phyloP scores from a whole-genome alignment of 2,329 filamentous ascomycete genomes.

The Cordyceps fumosorosea region DNA sequence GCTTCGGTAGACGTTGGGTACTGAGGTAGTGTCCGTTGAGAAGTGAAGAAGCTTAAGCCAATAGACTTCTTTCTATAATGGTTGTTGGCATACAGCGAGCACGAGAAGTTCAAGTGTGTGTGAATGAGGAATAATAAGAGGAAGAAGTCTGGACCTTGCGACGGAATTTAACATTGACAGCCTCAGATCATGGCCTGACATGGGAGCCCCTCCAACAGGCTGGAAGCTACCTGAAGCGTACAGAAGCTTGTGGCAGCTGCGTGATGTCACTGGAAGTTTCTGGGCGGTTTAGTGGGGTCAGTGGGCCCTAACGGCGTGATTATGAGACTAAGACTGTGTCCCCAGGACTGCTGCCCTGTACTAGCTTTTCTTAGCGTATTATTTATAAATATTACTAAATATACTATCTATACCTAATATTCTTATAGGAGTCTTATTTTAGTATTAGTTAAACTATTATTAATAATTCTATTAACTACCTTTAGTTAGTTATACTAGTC shows the following conservation, averaged over 20 bases:
- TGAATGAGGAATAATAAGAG: neutral
- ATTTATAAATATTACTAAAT: no score
- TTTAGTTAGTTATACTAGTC: no score
- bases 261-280: slow-evolving; percentile 21
- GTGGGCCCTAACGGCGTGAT: neutral
- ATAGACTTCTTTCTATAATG: slow-evolving; percentile 7
- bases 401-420: no score
- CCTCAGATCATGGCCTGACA: slow-evolving; percentile 12
- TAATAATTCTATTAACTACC: no score
- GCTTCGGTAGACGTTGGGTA: neutral
- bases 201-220: slow-evolving; percentile 21
- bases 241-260: slow-evolving; percentile 18
- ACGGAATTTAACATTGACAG: slow-evolving; percentile 15
- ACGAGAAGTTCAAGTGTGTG: neutral
- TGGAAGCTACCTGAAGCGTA: slow-evolving; percentile 26
- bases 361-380: no score
- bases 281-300: slow-evolving; percentile 11
- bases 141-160: neutral
- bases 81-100: neutral
- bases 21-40: neutral
- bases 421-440: no score
- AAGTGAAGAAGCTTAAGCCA: neutral
- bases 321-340: no score
- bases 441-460: no score
- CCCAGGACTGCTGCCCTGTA: no score